Base-by-base conservation (phyloP, 2,329 filamentous ascomycete species). In the Diplodia scrobiculata region DNA sequence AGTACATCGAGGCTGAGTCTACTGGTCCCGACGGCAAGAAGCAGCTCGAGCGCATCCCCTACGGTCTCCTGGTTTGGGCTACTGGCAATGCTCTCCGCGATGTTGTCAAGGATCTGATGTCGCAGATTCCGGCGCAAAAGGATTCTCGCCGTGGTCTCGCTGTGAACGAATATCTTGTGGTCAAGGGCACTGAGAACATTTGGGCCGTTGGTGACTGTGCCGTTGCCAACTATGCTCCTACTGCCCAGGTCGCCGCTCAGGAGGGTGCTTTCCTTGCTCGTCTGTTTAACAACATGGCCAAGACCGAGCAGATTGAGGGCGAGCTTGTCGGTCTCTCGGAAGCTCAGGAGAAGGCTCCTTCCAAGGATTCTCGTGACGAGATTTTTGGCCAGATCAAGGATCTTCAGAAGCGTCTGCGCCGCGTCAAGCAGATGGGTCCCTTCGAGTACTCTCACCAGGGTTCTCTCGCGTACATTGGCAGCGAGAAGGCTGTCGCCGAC, bases 381-480 rank as follows among this genome's bases (percentile, higher is more conserved):
- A 77, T 85, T 65, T 83, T 89, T 68, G 86, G 87, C 62, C 86
- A 96, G 80, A 97, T 99, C 76, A 92, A 95, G 80, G 83, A 87
- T 63, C 84, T 92, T 71, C 92, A 97, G 85, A 92, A 90, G 80
- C 87, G 95, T 77, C 84, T 98, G 72, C 87, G 91, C 70, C 87
- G 92, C 72, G 88, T 95, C 79, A 97, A 96, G 85, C 91, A 96
- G 78, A 89, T 97, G 79, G 96, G 95, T 77, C 95, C 95, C 63
- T 99, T 99, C 84, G 90, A 96, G 82, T 99, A 99, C 86, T 95
- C 91, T 47, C 95, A 99, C 84, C 93, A 99, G 83, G 95, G 95
- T 71, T 94, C 90, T 73, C 81, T 99, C 79, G 95, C 95, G 60
- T 99, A 99, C 82, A 99, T 99, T 81, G 95, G 95, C 69, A 96